A percentile compares a stretch with the other conserved stretches of the same genome.
Conservation (phyloP, 2,329 filamentous ascomycete genomes). For the Nothophoma quercina region DNA sequence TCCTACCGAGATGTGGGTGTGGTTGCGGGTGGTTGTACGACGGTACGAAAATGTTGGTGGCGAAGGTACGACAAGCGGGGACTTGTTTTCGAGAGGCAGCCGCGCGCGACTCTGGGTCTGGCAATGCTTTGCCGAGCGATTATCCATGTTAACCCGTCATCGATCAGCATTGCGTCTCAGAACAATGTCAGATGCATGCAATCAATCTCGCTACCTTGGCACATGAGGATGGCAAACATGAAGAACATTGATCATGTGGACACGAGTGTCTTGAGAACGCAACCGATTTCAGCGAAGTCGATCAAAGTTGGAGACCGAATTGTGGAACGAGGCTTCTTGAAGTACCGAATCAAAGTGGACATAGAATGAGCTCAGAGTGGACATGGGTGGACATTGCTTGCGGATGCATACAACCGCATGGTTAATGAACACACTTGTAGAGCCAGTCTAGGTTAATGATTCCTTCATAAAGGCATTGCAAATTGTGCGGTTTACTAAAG, state of each 20-base stretch:
- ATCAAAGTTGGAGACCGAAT: no score
- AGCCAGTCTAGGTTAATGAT: no score
- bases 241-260: neutral
- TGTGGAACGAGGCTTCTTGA: no score
- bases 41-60: no score
- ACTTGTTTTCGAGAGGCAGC: no score
- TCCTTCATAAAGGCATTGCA: neutral
- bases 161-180: neutral
- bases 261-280: no score
- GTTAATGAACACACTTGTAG: neutral
- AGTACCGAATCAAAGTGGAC: neutral
- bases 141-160: neutral
- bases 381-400: neutral
- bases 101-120: neutral
- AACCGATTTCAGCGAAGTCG: no score
- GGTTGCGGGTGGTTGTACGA: no score
- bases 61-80: no score
- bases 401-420: neutral
- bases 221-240: neutral
- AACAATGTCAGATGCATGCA: neutral
- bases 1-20: no score
- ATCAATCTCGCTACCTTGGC: neutral
- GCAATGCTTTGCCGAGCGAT: neutral
- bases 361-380: neutral
- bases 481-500: no score